phyloP scores from a whole-genome alignment of 208 protist genomes.

The Leishmania martiniquensis region DNA sequence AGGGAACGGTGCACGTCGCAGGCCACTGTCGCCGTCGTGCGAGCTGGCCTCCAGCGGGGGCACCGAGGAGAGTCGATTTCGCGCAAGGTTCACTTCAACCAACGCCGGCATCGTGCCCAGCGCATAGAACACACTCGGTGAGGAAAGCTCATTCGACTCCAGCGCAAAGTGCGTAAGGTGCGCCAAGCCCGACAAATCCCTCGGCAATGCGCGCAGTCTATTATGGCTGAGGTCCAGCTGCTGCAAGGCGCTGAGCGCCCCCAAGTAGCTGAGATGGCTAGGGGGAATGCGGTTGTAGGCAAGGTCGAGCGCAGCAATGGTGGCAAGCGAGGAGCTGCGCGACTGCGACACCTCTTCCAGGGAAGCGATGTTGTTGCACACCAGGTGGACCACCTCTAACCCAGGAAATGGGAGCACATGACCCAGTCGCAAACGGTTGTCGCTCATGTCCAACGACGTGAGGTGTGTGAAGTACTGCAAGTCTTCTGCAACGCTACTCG shows the following conservation, averaged over 20 bases:
- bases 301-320: slow-evolving; percentile 71
- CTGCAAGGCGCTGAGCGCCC: slow-evolving; percentile 66
- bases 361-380: slow-evolving; percentile 77
- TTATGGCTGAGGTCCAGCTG: slow-evolving; percentile 89
- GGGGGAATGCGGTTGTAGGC: slow-evolving; percentile 84
- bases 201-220: slow-evolving; percentile 60
- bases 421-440: slow-evolving; percentile 74
- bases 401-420: slow-evolving; percentile 60
- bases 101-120: slow-evolving; percentile 86
- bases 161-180: slow-evolving; percentile 86
- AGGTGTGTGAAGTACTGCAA: slow-evolving; percentile 73
- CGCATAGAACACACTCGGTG: slow-evolving; percentile 59
- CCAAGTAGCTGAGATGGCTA: slow-evolving; percentile 55
- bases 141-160: slow-evolving; percentile 70
- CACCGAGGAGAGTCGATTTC: slow-evolving; percentile 70
- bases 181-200: slow-evolving; percentile 69
- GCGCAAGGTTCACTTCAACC: slow-evolving; percentile 81
- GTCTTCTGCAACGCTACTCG: slow-evolving; percentile 71
- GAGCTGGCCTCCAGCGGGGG: slow-evolving; percentile 40
- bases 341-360: slow-evolving; percentile 39
- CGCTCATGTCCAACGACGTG: slow-evolving; percentile 80
- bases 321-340: slow-evolving; percentile 27
- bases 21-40: slow-evolving; percentile 22
- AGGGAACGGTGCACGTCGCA: slow-evolving; percentile 61
- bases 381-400: slow-evolving; percentile 76